Conservation (phyloP, 2,329 filamentous ascomycete genomes). For the Plenodomus biglobosus region DNA sequence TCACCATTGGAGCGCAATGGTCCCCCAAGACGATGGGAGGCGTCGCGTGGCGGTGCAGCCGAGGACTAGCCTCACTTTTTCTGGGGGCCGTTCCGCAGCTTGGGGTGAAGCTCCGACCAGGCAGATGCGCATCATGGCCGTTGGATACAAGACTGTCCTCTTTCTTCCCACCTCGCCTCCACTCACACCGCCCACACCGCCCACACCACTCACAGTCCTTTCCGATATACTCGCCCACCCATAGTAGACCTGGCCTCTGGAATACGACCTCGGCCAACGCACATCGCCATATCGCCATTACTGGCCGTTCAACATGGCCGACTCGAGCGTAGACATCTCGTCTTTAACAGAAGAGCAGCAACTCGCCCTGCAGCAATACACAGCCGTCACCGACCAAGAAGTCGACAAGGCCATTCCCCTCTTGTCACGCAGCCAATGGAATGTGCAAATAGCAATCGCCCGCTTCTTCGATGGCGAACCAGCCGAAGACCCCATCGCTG, state of each 20-base stretch:
- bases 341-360: slow-evolving; percentile 78
- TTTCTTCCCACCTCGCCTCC: slow-evolving; percentile 1
- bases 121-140: slow-evolving; percentile 18
- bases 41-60: slow-evolving; percentile 9
- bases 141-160: too few species aligned
- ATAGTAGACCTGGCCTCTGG: too few species aligned
- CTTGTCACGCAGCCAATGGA: slow-evolving; percentile 89
- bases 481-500: slow-evolving; percentile 71
- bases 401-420: slow-evolving; percentile 74
- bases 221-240: slow-evolving; percentile 5
- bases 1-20: not conserved
- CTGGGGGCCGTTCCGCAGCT: slow-evolving; percentile 2
- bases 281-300: not conserved
- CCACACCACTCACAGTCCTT: slow-evolving; percentile 20
- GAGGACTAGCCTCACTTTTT: slow-evolving; percentile 19
- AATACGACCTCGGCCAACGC: not conserved
- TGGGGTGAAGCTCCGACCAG: slow-evolving; percentile 16
- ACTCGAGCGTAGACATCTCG: slow-evolving; percentile 58
- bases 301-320: slow-evolving; percentile 36
- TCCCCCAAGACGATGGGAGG: slow-evolving; percentile 1
- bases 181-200: too few species aligned
- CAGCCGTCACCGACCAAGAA: slow-evolving; percentile 82
- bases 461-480: slow-evolving; percentile 98
- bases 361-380: slow-evolving; percentile 83
- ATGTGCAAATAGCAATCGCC: slow-evolving; percentile 92